Conservation (phyloP, 805 yeast species). For the Wickerhamomyces ciferrii region DNA sequence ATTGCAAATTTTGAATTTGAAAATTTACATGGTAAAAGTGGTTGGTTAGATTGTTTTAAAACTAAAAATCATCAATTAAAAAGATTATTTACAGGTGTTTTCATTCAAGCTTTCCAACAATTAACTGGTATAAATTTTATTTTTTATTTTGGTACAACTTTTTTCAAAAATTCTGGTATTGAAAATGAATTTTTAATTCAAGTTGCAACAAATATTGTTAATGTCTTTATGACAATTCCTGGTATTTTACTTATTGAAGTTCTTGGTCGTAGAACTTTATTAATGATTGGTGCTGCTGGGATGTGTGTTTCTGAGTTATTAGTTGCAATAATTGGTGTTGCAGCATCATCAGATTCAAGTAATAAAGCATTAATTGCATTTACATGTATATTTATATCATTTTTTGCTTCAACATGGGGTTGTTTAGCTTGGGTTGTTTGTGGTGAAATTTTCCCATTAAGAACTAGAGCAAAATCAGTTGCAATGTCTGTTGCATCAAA, state of each 20-base stretch:
- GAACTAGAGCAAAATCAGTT: slow-evolving; percentile 70
- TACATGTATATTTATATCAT: slow-evolving; percentile 57
- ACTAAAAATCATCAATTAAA: slow-evolving; percentile 33
- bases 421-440: slow-evolving; percentile 69
- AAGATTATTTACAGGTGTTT: slow-evolving; percentile 38
- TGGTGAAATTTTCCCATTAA: slow-evolving; percentile 64
- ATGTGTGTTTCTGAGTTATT: slow-evolving; percentile 61
- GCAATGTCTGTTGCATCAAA: slow-evolving; percentile 70
- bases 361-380: slow-evolving; percentile 47
- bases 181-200: slow-evolving; percentile 40
- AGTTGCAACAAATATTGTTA: slow-evolving; percentile 39
- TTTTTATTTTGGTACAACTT: slow-evolving; percentile 64
- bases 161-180: slow-evolving; percentile 49
- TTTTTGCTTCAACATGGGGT: slow-evolving; percentile 84
- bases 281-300: slow-evolving; percentile 57
- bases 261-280: slow-evolving; percentile 60
- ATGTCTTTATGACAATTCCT: slow-evolving; percentile 46
- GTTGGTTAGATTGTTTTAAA: slow-evolving; percentile 30
- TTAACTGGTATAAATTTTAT: slow-evolving; percentile 69
- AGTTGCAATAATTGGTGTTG: slow-evolving; percentile 42
- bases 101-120: slow-evolving; percentile 51
- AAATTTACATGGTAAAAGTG: slow-evolving; percentile 22
- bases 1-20: slow-evolving; percentile 43
- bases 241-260: slow-evolving; percentile 50
- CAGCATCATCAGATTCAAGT: slow-evolving; percentile 24